phyloP scores from a whole-genome alignment of 2,329 filamentous ascomycete genomes.

The Lachnellula subtilissima region DNA sequence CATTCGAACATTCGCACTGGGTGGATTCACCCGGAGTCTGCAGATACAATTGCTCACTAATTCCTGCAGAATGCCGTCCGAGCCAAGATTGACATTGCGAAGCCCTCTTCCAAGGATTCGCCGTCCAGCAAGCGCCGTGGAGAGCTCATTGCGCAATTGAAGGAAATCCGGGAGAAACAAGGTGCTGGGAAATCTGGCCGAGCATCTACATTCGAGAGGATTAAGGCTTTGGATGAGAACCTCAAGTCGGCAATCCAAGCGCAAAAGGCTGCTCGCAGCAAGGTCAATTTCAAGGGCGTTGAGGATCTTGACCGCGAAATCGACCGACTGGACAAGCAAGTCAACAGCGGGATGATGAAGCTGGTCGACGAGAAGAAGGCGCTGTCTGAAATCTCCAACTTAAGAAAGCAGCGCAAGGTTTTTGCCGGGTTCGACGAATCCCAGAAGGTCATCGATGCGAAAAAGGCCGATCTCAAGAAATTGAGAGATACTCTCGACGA shows the following conservation, averaged over 20 bases:
- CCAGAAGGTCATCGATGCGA: constrained; percentile 83
- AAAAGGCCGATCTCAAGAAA: constrained; percentile 82
- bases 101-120: constrained; percentile 76
- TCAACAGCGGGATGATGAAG: constrained; percentile 87
- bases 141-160: constrained; percentile 77
- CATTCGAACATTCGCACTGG: not conserved
- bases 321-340: constrained; percentile 72
- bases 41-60: constrained; percentile 13
- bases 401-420: constrained; percentile 87
- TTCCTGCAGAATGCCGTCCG: constrained; percentile 72
- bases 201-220: constrained; percentile 74
- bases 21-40: not conserved
- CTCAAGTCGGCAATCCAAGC: constrained; percentile 80
- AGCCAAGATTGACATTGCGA: constrained; percentile 78
- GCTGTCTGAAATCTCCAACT: constrained; percentile 71
- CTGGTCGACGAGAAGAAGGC: constrained; percentile 97
- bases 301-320: constrained; percentile 88
- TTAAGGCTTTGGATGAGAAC: constrained; percentile 86
- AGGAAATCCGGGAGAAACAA: constrained; percentile 82
- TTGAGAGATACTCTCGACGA: constrained; percentile 87
- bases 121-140: constrained; percentile 77
- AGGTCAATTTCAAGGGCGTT: constrained; percentile 77
- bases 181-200: constrained; percentile 80
- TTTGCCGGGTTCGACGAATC: constrained; percentile 79
- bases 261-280: constrained; percentile 78